Evolutionary conservation across 2,329 filamentous ascomycete species (phyloP).

Genomic region (Ophiostoma sp.): DNA sequence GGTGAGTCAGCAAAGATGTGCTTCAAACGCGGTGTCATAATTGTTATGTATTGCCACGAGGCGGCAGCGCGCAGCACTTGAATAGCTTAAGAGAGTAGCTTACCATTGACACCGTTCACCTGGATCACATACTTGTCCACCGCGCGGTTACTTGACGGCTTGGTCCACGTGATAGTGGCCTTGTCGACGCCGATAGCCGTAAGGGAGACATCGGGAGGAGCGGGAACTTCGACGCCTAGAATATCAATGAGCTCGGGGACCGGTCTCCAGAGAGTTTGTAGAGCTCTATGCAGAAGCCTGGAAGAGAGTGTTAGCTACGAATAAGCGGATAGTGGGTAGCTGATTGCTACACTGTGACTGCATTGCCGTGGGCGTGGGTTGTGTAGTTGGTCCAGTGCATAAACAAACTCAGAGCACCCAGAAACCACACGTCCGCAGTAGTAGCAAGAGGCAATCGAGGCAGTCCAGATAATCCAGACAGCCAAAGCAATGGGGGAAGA

Average conservation of each 20-base stretch:
- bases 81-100: slow-evolving; percentile 31
- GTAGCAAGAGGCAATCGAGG: neutral
- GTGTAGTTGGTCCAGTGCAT: too few species aligned
- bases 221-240: slow-evolving; percentile 88
- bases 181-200: slow-evolving; percentile 83
- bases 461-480: neutral
- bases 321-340: neutral
- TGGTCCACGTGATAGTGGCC: slow-evolving; percentile 86
- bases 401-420: too few species aligned
- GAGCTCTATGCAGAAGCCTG: slow-evolving; percentile 80
- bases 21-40: neutral
- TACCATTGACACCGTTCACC: slow-evolving; percentile 87
- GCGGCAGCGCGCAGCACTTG: neutral
- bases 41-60: neutral
- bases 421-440: too few species aligned
- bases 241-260: slow-evolving; percentile 87
- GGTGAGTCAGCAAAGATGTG: slow-evolving; percentile 3
- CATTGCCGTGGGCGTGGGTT: too few species aligned
- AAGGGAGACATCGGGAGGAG: slow-evolving; percentile 81
- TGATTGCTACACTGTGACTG: too few species aligned
- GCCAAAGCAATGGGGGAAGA: neutral
- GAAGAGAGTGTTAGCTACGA: slow-evolving; percentile 22
- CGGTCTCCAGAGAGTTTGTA: slow-evolving; percentile 83
- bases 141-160: slow-evolving; percentile 57
- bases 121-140: slow-evolving; percentile 87